A percentile compares a stretch with the other conserved stretches of the same genome.
Evolutionary conservation across 2,329 filamentous ascomycete genomes (phyloP).

Genomic region (Aspergillus intermedius): DNA sequence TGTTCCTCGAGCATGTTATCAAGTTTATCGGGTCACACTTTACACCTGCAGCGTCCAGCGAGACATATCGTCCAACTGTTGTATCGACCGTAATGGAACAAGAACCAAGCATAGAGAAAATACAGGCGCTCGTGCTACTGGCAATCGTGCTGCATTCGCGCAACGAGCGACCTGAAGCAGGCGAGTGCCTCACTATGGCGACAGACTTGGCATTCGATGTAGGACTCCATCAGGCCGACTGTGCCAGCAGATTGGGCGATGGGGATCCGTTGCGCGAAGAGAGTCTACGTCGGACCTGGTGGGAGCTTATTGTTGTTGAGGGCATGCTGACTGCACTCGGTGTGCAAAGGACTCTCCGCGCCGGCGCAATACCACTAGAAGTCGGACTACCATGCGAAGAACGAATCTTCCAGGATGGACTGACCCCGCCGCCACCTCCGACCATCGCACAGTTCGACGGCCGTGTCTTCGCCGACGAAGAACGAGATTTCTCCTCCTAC

Average conservation of each 20-base stretch:
- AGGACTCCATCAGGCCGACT: slow-evolving; percentile 65
- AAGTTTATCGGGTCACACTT: slow-evolving; percentile 53
- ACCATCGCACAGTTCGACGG: slow-evolving; percentile 72
- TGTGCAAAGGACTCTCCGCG: slow-evolving; percentile 48
- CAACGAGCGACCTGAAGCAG: slow-evolving; percentile 63
- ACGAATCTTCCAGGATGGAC: slow-evolving; percentile 49
- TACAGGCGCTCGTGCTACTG: slow-evolving; percentile 72
- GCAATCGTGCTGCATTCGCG: slow-evolving; percentile 72
- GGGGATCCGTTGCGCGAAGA: slow-evolving; percentile 68
- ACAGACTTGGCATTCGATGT: slow-evolving; percentile 69
- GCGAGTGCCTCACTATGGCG: slow-evolving; percentile 59
- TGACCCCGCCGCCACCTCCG: slow-evolving; percentile 52
- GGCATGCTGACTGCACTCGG: slow-evolving; percentile 73
- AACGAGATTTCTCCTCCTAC: slow-evolving; percentile 69
- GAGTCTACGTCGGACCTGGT: slow-evolving; percentile 84
- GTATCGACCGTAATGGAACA: slow-evolving; percentile 26
- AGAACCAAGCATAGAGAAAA: slow-evolving; percentile 53
- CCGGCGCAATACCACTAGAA: slow-evolving; percentile 61
- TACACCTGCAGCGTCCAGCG: slow-evolving; percentile 39
- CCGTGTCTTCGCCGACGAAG: slow-evolving; percentile 64
- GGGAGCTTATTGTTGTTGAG: slow-evolving; percentile 76
- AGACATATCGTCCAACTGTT: slow-evolving; percentile 36
- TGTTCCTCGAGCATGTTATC: slow-evolving; percentile 49
- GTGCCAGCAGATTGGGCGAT: slow-evolving; percentile 57
- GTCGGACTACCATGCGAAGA: slow-evolving; percentile 79